Evolutionary conservation across 768 basidiomycete genomes (phyloP).

Genomic region (Mycena olivaceomarginata): DNA sequence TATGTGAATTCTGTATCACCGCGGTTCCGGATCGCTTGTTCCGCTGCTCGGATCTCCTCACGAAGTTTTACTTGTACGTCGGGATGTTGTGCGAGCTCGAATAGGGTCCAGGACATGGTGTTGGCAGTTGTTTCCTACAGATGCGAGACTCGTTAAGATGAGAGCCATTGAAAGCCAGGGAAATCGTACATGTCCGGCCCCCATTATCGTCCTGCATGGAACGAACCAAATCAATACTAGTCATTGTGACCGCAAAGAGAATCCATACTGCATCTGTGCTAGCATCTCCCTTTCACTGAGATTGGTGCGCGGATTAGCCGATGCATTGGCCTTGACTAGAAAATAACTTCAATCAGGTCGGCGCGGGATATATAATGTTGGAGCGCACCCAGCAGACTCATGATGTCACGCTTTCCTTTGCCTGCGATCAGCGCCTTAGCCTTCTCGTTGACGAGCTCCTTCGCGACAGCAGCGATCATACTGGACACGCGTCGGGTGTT

Average conservation of each 20-base stretch:
- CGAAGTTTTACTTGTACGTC: constrained; percentile 79
- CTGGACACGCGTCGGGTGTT: constrained; percentile 18
- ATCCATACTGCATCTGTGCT: constrained; percentile 57
- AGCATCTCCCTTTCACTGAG: constrained; percentile 52
- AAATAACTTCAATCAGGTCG: neutral
- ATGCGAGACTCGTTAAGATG: neutral
- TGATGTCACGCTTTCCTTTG: constrained; percentile 70
- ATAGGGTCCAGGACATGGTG: constrained; percentile 75
- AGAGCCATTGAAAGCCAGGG: neutral
- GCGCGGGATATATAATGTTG: constrained; percentile 35
- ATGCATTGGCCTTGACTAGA: constrained; percentile 40
- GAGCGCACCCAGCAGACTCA: constrained; percentile 73
- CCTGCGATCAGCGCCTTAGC: constrained; percentile 67
- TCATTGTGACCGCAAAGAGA: neutral
- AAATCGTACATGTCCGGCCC: constrained; percentile 26
- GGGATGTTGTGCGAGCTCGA: constrained; percentile 76
- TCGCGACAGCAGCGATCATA: constrained; percentile 67
- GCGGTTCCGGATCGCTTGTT: constrained; percentile 57
- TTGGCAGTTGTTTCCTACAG: constrained; percentile 77
- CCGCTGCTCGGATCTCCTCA: constrained; percentile 69
- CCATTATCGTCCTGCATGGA: constrained; percentile 32
- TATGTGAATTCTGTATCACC: constrained; percentile 65
- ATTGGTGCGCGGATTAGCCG: constrained; percentile 41
- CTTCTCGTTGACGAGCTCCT: constrained; percentile 69
- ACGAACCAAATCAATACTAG: neutral